phyloP scores from a whole-genome alignment of 148 eudicot species.

The Euryodendron excelsum region DNA sequence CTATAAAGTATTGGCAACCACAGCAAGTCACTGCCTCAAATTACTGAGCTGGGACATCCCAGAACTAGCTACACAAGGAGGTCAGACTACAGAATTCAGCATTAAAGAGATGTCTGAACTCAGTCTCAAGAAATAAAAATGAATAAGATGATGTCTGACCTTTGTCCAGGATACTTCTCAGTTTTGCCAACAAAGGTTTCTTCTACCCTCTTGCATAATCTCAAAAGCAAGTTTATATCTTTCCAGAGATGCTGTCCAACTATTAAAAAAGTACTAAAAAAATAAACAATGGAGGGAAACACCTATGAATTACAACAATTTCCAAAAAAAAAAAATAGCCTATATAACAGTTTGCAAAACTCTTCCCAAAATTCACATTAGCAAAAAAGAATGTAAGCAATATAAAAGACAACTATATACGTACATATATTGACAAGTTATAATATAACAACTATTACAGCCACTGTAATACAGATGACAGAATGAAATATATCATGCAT shows the following conservation, averaged over 20 bases:
- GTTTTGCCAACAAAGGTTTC: conserved; percentile 52
- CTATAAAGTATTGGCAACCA: neutral
- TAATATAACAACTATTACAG: too few relatives aligned
- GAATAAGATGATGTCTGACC: conserved; percentile 15
- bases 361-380: neutral
- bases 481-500: neutral
- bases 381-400: neutral
- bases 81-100: neutral
- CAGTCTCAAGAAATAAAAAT: neutral
- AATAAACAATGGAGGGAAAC: too few relatives aligned
- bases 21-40: neutral
- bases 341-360: neutral
- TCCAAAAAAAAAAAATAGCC: neutral
- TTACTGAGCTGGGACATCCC: neutral
- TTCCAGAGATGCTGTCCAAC: conserved; percentile 34
- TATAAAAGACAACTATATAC: neutral
- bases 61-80: neutral
- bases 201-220: conserved; percentile 60
- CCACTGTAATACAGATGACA: too few relatives aligned
- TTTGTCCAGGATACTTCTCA: conserved; percentile 17
- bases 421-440: neutral
- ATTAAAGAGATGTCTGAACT: conserved; percentile 3
- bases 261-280: neutral
- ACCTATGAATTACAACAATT: neutral
- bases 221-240: conserved; percentile 58